Conservation (phyloP, 129 eudicot genomes). For the Smallanthus sonchifolius region DNA sequence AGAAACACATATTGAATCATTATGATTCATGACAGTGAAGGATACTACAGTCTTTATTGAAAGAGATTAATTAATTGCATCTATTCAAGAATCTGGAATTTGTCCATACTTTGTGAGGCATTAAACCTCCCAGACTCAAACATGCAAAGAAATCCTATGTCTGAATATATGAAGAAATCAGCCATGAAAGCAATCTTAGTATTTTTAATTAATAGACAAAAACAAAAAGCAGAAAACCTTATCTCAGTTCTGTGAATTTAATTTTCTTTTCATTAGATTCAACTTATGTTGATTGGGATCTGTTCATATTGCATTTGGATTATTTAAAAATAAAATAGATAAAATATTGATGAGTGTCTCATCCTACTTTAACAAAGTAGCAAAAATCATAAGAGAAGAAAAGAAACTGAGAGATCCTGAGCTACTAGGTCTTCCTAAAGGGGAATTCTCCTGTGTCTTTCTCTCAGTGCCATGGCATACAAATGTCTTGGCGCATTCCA, state of each 20-base stretch:
- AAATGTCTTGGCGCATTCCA: too few relatives aligned
- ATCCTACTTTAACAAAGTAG: too few relatives aligned
- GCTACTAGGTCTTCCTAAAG: too few relatives aligned
- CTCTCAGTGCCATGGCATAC: too few relatives aligned
- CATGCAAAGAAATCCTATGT: conserved; percentile 21
- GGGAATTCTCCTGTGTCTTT: too few relatives aligned
- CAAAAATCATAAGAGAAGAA: too few relatives aligned
- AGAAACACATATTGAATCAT: conserved; percentile 12
- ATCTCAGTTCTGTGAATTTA: neutral
- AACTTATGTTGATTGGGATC: neutral
- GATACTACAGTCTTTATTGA: conserved; percentile 8
- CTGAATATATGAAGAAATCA: conserved; percentile 5
- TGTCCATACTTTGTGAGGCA: conserved; percentile 52
- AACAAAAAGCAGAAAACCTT: neutral
- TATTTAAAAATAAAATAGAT: neutral
- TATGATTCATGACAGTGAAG: conserved; percentile 18
- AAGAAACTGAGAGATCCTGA: too few relatives aligned
- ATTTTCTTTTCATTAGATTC: neutral
- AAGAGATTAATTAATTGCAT: conserved; percentile 10
- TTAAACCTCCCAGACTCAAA: conserved; percentile 26
- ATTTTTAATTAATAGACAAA: neutral
- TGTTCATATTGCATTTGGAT: neutral
- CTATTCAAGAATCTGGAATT: conserved; percentile 20
- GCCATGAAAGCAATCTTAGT: conserved; percentile 9
- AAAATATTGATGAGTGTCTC: neutral